Conservation (phyloP, 2,329 filamentous ascomycete species). For the Coleophoma cylindrospora region DNA sequence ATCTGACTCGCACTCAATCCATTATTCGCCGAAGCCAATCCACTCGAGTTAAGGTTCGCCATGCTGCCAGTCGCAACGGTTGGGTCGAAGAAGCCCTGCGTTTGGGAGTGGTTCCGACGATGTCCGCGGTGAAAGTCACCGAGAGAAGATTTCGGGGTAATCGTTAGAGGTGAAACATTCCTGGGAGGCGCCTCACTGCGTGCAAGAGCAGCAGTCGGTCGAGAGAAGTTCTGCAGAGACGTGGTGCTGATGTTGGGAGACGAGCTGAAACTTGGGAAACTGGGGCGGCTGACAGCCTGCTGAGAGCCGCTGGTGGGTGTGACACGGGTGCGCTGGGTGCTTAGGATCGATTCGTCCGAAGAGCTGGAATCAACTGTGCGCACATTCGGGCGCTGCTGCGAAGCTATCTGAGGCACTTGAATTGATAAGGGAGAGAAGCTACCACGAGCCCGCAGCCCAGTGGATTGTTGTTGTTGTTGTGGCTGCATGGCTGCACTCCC, state of each 20-base stretch:
- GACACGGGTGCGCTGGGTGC: slow-evolving; percentile 37
- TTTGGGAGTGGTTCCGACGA: slow-evolving; percentile 64
- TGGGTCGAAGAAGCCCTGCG: slow-evolving; percentile 73
- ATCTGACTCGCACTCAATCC: slow-evolving; percentile 66
- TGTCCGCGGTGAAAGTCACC: slow-evolving; percentile 33
- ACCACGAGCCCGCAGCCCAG: slow-evolving; percentile 22
- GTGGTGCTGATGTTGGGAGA: slow-evolving; percentile 42
- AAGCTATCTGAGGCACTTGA: slow-evolving; percentile 23
- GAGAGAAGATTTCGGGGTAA: slow-evolving; percentile 29
- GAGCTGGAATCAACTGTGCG: slow-evolving; percentile 41
- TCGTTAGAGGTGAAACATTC: slow-evolving; percentile 36
- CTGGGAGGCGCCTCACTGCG: slow-evolving; percentile 17
- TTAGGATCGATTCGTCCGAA: slow-evolving; percentile 38
- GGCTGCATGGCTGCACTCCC: slow-evolving; percentile 14
- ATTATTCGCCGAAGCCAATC: slow-evolving; percentile 18
- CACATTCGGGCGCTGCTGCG: slow-evolving; percentile 17
- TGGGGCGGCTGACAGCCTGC: slow-evolving; percentile 32
- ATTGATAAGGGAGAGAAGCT: slow-evolving; percentile 24
- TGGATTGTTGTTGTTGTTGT: slow-evolving; percentile 14
- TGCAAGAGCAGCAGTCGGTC: slow-evolving; percentile 34
- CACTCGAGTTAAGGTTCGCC: slow-evolving; percentile 13
- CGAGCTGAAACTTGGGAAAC: slow-evolving; percentile 43
- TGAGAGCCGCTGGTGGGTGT: slow-evolving; percentile 10
- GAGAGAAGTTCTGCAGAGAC: slow-evolving; percentile 50
- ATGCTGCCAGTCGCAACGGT: slow-evolving; percentile 38